Conservation (phyloP, 2,329 filamentous ascomycete species). For the Colletotrichum gigasporum region DNA sequence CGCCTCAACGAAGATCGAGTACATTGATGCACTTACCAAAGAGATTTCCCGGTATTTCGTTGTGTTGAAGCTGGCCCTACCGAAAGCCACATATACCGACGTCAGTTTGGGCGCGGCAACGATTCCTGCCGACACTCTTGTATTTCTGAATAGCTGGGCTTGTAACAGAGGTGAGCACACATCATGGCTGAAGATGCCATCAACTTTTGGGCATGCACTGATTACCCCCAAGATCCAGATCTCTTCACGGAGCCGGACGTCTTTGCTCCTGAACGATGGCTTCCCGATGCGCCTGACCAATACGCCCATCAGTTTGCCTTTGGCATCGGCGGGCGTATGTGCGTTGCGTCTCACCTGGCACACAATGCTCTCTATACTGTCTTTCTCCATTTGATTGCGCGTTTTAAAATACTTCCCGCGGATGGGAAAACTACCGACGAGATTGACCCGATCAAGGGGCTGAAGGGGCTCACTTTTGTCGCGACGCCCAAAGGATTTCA, state of each 20-base stretch:
- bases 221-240: slow-evolving; percentile 64
- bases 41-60: slow-evolving; percentile 72
- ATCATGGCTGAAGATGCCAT: too few species aligned
- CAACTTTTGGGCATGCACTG: too few species aligned
- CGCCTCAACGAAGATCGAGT: slow-evolving; percentile 65
- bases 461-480: slow-evolving; percentile 37
- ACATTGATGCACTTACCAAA: slow-evolving; percentile 71
- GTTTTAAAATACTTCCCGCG: slow-evolving; percentile 52
- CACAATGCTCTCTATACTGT: slow-evolving; percentile 63
- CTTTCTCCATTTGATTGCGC: slow-evolving; percentile 58
- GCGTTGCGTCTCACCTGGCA: slow-evolving; percentile 62
- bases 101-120: slow-evolving; percentile 36
- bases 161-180: slow-evolving; percentile 37
- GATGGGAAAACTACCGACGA: slow-evolving; percentile 16
- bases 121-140: slow-evolving; percentile 63
- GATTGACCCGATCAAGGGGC: slow-evolving; percentile 38
- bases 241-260: slow-evolving; percentile 72
- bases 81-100: slow-evolving; percentile 53
- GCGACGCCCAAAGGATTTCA: slow-evolving; percentile 29
- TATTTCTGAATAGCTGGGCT: slow-evolving; percentile 42
- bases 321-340: slow-evolving; percentile 64
- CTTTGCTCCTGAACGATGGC: slow-evolving; percentile 60
- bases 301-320: slow-evolving; percentile 59
- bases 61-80: slow-evolving; percentile 72
- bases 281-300: slow-evolving; percentile 39